A percentile compares a stretch with the other conserved stretches of the same genome.
These are phyloP conservation scores for Suhomyces kilbournensis DNA, from an alignment of 805 yeast genomes.

Conservation along the genomic window DNA sequence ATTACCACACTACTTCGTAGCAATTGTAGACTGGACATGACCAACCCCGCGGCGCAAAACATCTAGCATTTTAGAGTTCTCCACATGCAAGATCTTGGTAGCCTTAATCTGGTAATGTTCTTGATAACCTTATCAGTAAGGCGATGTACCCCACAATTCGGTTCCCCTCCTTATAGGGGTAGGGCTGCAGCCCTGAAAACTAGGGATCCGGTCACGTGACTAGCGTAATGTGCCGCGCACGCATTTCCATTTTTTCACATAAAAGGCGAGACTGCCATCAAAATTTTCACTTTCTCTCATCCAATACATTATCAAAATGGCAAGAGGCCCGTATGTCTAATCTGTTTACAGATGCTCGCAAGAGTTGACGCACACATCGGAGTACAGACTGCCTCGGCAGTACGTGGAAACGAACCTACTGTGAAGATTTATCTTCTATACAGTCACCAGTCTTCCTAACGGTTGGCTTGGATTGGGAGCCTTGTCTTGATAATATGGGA, in stretches of 20 bases:
- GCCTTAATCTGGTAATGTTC: not conserved
- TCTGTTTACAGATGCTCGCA: slow-evolving; percentile 7
- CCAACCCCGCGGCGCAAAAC: not conserved
- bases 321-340: slow-evolving; percentile 53
- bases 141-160: slow-evolving; percentile 2
- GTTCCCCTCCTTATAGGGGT: slow-evolving; percentile 1
- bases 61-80: not conserved
- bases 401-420: slow-evolving; percentile 4
- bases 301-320: slow-evolving; percentile 36
- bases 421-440: slow-evolving; percentile 3
- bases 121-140: not conserved
- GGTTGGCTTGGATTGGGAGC: slow-evolving; percentile 43
- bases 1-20: not conserved
- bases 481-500: slow-evolving; percentile 43
- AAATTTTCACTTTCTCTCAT: not conserved
- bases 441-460: slow-evolving; percentile 19
- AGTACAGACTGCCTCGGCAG: slow-evolving; percentile 10
- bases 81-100: not conserved
- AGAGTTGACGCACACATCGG: slow-evolving; percentile 15
- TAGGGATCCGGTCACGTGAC: not conserved
- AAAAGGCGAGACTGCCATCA: not conserved
- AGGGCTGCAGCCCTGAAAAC: not conserved
- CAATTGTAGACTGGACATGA: not conserved
- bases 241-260: not conserved
- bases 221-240: not conserved